These are phyloP conservation scores for Rhododendron vialii DNA, from an alignment of 148 eudicot genomes.

Conservation along the genomic window DNA sequence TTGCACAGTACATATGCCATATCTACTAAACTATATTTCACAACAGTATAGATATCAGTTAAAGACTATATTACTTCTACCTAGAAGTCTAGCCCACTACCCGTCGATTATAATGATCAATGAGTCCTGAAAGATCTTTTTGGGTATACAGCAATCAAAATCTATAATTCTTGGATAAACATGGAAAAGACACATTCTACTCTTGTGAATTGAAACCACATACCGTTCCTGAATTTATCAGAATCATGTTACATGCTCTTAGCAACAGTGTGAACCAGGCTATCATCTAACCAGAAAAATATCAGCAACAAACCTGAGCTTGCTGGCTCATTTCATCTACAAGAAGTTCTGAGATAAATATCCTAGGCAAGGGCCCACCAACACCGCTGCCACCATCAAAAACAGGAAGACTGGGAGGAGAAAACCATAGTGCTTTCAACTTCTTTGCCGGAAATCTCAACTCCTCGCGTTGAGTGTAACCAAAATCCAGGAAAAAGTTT, in stretches of 20 bases:
- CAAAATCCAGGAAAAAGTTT: constrained; percentile 67
- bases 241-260: not conserved
- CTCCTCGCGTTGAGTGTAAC: constrained; percentile 73
- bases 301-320: constrained; percentile 59
- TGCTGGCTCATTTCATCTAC: constrained; percentile 85
- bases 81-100: not conserved
- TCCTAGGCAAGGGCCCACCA: constrained; percentile 84
- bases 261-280: not conserved
- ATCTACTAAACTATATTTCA: not conserved
- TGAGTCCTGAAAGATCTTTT: not conserved
- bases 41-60: not conserved
- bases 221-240: not conserved
- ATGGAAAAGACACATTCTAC: constrained; percentile 1
- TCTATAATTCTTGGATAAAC: not conserved
- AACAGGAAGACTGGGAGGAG: constrained; percentile 54
- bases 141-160: not conserved
- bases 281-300: not conserved
- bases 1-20: not conserved
- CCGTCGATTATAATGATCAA: not conserved
- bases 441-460: constrained; percentile 89
- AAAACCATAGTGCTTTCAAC: constrained; percentile 89
- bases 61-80: not conserved
- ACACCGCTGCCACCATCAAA: constrained; percentile 51
- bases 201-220: not conserved
- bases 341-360: constrained; percentile 93